Base-by-base conservation (phyloP, 805 yeast genomes). In the Sungouiella thailandica region DNA sequence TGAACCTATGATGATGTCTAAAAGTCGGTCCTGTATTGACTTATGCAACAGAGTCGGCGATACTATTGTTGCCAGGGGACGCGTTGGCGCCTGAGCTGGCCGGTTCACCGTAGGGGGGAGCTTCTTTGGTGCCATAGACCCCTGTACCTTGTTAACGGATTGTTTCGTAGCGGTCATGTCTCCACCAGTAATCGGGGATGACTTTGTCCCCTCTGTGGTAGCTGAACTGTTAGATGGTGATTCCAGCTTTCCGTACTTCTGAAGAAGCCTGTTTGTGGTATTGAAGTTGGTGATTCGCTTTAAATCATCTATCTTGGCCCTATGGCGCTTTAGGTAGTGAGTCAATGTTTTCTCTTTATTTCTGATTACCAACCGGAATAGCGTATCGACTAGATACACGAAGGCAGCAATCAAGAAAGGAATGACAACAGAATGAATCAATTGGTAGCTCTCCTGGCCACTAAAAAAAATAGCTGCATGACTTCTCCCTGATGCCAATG, bases 231-330 rank as follows among this genome's bases (percentile, higher is more conserved):
- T 15, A 9, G 29, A 17, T 20, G 7, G n/a, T 9, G 23, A 15
- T 3, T 14, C 12, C 12, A 7, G 28, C 25, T 42, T 42, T 19
- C 50, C 67, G 32, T 55, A 88, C 48, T 88, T 69, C 32, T 71
- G 74, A 28, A 89, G 60, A 29, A 89, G 66, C n/a, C 82, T 78
- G 55, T 78, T 79, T 1, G 96, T 84, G 10, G 80, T 70, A 47
- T 82, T 74, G 55, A 77, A 90, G 44, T 84, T 82, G 11, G 95
- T 83, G 49, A 76, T 69, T 36, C 72, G 65, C 57, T 84, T 84
- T 57, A 83, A 63, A 40, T 78, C 83, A 15, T 80, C 83, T 31
- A 83, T 68, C 51, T 78, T 77, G 17, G 57, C 57, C 35, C 63
- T 60, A 39, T 80, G 86, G 29, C 65, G 55, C 16, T 62, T 63